Conservation (phyloP, 2,329 filamentous ascomycete species). For the Sclerotinia nivalis region DNA sequence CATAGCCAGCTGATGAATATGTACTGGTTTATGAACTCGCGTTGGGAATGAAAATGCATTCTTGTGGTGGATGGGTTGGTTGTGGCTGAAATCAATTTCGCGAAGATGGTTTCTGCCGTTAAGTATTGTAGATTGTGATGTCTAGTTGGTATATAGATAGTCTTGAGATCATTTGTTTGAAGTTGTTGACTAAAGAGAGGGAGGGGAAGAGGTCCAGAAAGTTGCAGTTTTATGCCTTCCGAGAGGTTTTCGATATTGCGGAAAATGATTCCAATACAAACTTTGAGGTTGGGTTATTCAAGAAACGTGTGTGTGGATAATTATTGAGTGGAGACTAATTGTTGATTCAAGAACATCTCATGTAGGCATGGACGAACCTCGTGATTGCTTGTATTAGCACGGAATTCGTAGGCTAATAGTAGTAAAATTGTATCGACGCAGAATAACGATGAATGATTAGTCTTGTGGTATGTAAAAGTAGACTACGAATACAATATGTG, state of each 20-base stretch:
- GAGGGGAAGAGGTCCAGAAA: not conserved
- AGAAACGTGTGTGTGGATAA: not conserved
- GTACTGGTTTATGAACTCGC: not conserved
- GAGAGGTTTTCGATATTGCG: not conserved
- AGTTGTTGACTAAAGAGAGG: not conserved
- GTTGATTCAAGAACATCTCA: not conserved
- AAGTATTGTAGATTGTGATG: not conserved
- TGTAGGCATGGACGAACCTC: not conserved
- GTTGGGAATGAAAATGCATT: not conserved
- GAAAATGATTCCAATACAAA: not conserved
- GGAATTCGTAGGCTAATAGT: not conserved
- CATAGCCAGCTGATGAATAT: conserved; percentile 10
- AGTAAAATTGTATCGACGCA: not conserved
- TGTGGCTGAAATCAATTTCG: not conserved
- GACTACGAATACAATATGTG: not conserved
- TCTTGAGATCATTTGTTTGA: not conserved
- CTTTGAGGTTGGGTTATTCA: not conserved
- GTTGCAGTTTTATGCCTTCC: not conserved
- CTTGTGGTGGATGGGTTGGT: not conserved
- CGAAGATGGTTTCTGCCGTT: not conserved
- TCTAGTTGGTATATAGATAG: not conserved
- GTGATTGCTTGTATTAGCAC: not conserved
- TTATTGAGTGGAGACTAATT: not conserved
- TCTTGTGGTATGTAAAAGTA: not conserved
- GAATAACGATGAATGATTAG: not conserved